A percentile compares a stretch with the other conserved stretches of the same genome.
phyloP scores from a whole-genome alignment of 352 stramenopile species.

The Saprolegnia parasitica region DNA sequence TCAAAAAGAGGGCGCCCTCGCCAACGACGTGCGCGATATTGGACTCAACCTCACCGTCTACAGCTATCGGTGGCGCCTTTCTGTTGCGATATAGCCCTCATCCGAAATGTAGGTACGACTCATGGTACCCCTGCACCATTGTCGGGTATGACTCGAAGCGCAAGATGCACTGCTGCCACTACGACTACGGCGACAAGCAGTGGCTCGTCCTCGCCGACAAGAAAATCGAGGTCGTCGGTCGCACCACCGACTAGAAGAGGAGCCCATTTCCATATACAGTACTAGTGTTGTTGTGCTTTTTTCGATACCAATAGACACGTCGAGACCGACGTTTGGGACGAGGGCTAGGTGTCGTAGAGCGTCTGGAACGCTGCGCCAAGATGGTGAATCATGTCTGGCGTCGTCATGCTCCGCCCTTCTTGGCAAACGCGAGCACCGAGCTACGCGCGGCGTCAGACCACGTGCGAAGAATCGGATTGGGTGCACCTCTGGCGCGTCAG shows the following conservation, averaged over 20 bases:
- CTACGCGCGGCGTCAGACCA: background rate
- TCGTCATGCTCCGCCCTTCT: slow-evolving; percentile 76
- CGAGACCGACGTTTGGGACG: no score
- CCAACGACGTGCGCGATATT: slow-evolving; percentile 57
- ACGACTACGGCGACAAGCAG: slow-evolving; percentile 79
- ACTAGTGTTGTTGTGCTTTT: no score
- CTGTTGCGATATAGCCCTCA: background rate
- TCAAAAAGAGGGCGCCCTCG: background rate
- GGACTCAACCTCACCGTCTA: slow-evolving; percentile 58
- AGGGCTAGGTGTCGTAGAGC: background rate
- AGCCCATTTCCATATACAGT: no score
- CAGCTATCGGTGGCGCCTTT: slow-evolving; percentile 45
- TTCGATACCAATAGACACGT: no score
- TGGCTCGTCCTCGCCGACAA: slow-evolving; percentile 34
- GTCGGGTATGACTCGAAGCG: slow-evolving; percentile 69
- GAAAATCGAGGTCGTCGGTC: slow-evolving; percentile 20
- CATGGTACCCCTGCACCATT: slow-evolving; percentile 74
- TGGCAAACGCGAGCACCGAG: slow-evolving; percentile 60
- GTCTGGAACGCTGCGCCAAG: slow-evolving; percentile 32
- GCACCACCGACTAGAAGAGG: background rate
- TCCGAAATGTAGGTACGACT: slow-evolving; percentile 49
- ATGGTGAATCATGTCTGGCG: slow-evolving; percentile 70
- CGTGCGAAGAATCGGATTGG: slow-evolving; percentile 21
- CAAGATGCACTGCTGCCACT: slow-evolving; percentile 70
- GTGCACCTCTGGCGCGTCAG: slow-evolving; percentile 67